A percentile compares a stretch with the other conserved stretches of the same genome.
phyloP scores from a whole-genome alignment of 352 stramenopile genomes.

The Ophiocytium majus region DNA sequence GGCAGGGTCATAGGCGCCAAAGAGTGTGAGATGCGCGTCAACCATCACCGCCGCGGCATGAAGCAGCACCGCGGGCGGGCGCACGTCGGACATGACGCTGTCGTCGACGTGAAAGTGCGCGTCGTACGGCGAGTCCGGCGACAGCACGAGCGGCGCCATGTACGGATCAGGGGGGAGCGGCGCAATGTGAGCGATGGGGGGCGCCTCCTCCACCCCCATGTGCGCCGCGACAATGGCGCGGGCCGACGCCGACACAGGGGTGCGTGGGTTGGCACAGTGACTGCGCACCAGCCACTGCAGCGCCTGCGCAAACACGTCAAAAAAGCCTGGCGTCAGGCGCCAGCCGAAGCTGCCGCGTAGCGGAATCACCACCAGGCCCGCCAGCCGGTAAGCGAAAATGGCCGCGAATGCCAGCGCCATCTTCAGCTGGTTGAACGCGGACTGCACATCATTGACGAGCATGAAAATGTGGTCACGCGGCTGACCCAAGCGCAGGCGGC shows the following conservation, averaged over 20 bases:
- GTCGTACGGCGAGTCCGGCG: neutral
- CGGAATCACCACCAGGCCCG: neutral
- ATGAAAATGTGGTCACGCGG: neutral
- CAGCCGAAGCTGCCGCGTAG: neutral
- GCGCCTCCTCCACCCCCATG: neutral
- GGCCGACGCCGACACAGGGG: neutral
- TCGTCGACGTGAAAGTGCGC: neutral
- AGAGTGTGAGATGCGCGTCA: neutral
- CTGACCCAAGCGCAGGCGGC: neutral
- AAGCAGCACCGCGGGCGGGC: neutral
- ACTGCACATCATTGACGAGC: neutral
- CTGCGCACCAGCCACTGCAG: neutral
- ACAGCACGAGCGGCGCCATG: neutral
- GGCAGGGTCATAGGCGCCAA: neutral
- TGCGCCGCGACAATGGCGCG: neutral
- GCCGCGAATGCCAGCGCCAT: neutral
- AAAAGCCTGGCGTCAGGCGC: neutral
- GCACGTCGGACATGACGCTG: neutral
- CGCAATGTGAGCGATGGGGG: neutral
- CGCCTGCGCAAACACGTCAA: neutral
- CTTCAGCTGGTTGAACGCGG: neutral
- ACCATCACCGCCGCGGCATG: neutral
- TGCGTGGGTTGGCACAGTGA: too few species aligned
- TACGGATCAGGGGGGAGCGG: neutral
- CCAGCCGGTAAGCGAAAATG: neutral